Percentiles rank a stretch among this genome's conserved stretches.
These are phyloP conservation scores for Aureobasidium namibiae DNA, from an alignment of 2,329 filamentous ascomycete genomes.

Conservation along the genomic window DNA sequence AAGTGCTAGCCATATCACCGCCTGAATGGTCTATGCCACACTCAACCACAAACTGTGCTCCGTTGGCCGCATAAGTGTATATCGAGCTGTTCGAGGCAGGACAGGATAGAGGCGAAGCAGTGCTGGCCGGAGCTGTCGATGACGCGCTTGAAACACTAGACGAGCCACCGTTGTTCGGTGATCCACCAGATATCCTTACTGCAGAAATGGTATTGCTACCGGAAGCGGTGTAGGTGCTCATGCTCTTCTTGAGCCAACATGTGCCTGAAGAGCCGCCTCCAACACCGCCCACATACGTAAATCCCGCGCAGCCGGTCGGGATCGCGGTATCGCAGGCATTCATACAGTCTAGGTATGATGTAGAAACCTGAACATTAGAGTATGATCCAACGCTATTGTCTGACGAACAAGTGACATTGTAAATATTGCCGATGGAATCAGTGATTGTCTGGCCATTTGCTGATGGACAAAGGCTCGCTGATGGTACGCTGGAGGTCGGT, in stretches of 20 bases:
- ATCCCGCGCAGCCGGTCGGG: conserved; percentile 11
- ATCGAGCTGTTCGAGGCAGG: conserved; percentile 18
- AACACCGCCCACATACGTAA: conserved; percentile 15
- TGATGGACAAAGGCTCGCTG: conserved; percentile 11
- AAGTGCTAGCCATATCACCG: conserved; percentile 20
- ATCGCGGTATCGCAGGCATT: conserved; percentile 13
- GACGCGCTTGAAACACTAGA: not conserved
- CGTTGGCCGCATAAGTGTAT: conserved; percentile 15
- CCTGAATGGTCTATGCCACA: conserved; percentile 24
- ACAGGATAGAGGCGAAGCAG: conserved; percentile 16
- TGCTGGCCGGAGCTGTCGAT: not conserved
- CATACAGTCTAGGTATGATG: conserved; percentile 16
- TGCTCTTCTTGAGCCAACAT: conserved; percentile 18
- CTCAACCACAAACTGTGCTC: conserved; percentile 23
- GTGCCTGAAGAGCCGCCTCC: conserved; percentile 13
- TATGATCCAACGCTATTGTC: conserved; percentile 14
- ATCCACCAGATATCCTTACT: conserved; percentile 2
- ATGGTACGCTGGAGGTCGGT: conserved; percentile 13
- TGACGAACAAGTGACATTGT: conserved; percentile 13
- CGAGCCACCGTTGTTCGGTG: not conserved
- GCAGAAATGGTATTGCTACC: conserved; percentile 14
- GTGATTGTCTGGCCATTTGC: not conserved
- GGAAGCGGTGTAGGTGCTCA: conserved; percentile 5
- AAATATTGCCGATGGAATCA: not conserved
- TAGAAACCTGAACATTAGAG: conserved; percentile 4